Evolutionary conservation across 2,329 filamentous ascomycete genomes (phyloP).

Genomic region (Scolecobasidium constrictum): DNA sequence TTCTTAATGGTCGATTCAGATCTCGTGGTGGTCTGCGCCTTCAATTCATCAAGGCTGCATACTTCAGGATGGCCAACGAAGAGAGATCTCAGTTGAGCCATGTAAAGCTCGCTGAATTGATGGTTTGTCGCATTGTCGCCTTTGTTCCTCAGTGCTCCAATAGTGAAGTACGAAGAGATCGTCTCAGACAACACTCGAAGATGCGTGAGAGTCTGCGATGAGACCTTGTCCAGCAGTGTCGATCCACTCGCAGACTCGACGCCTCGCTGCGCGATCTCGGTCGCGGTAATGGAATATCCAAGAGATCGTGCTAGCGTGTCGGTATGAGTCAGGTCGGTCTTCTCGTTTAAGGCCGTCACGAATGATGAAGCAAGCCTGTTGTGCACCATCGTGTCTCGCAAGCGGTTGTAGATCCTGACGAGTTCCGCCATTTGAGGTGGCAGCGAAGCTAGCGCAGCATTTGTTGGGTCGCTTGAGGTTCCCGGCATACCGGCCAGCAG

Average conservation of each 20-base stretch:
- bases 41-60: slow-evolving; percentile 18
- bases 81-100: slow-evolving; percentile 64
- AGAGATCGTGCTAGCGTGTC: slow-evolving; percentile 56
- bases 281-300: slow-evolving; percentile 75
- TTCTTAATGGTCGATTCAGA: slow-evolving; percentile 15
- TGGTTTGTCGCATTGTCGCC: slow-evolving; percentile 47
- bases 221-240: slow-evolving; percentile 72
- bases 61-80: slow-evolving; percentile 48
- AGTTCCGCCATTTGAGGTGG: slow-evolving; percentile 33
- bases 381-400: slow-evolving; percentile 42
- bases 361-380: slow-evolving; percentile 41
- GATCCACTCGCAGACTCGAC: slow-evolving; percentile 61
- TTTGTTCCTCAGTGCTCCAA: slow-evolving; percentile 56
- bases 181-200: slow-evolving; percentile 84
- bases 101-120: slow-evolving; percentile 58
- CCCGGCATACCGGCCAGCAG: slow-evolving; percentile 1
- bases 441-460: slow-evolving; percentile 11
- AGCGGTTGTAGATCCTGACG: slow-evolving; percentile 42
- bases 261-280: slow-evolving; percentile 87
- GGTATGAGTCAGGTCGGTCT: slow-evolving; percentile 38
- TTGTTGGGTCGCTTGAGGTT: not conserved
- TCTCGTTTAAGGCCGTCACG: slow-evolving; percentile 28
- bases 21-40: slow-evolving; percentile 11
- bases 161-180: slow-evolving; percentile 68
- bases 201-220: slow-evolving; percentile 75